Percentiles rank a stretch among this genome's conserved stretches.
phyloP scores from a whole-genome alignment of 169 alveolate species.

The Plasmodium inui region DNA sequence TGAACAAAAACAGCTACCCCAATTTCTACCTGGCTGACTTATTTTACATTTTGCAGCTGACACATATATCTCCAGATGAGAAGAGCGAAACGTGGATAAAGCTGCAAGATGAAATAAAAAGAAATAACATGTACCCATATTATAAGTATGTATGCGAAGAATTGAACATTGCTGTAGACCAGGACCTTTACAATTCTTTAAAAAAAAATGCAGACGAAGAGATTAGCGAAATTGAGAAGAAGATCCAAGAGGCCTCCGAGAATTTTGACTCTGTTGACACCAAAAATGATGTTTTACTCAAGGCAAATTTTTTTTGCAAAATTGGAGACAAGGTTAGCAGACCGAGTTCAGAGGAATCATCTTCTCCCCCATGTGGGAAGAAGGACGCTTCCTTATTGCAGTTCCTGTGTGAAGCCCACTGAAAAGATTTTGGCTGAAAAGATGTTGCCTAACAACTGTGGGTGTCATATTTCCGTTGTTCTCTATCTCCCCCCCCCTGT shows the following conservation, averaged over 20 bases:
- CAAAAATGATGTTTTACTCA: constrained; percentile 92
- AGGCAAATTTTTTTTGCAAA: constrained; percentile 89
- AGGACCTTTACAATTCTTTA: constrained; percentile 72
- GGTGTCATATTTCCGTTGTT: not conserved
- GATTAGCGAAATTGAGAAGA: constrained; percentile 85
- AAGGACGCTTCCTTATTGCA: not conserved
- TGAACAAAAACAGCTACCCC: constrained; percentile 53
- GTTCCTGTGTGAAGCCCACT: not conserved
- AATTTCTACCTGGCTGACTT: constrained; percentile 51
- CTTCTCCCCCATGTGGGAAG: not conserved
- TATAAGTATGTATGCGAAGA: constrained; percentile 78
- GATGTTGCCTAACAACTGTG: not conserved
- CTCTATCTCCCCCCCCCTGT: not conserved
- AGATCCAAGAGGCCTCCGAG: constrained; percentile 91
- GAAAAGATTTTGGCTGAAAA: not conserved
- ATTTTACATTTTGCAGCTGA: constrained; percentile 47
- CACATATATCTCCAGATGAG: constrained; percentile 48
- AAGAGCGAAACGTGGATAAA: constrained; percentile 35
- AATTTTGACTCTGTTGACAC: constrained; percentile 92
- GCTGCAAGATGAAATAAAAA: constrained; percentile 47
- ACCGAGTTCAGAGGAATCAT: not conserved
- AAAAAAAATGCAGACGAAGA: constrained; percentile 78
- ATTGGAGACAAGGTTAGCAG: constrained; percentile 85
- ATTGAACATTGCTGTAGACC: constrained; percentile 76
- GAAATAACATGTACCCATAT: constrained; percentile 81